Base-by-base conservation (phyloP, 2,329 filamentous ascomycete genomes). In the Plectosphaerella cucumerina region DNA sequence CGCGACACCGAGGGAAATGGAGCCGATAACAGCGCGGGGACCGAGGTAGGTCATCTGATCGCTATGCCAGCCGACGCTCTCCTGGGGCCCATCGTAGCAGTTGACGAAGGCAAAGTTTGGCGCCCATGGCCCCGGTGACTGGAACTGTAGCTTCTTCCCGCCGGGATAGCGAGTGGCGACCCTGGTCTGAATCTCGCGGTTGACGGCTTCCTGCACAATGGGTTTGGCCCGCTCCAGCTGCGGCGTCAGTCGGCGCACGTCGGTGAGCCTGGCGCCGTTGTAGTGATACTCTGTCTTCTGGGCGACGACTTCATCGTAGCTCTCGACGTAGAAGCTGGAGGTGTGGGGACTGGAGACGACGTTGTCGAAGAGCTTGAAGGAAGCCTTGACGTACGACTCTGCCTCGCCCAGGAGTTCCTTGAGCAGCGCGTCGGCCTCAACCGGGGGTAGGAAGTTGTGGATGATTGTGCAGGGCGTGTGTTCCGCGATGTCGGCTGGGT, bases 51-150 rank as follows among this genome's bases (percentile, higher is more conserved):
- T 97, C 15, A 97, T 76, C 60, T 96, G 89, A 64, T 99, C 94
- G 34, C 88, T 85, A 68, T 99, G 94, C 70, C 90, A 97, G 31
- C 94, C 94, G 1, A 97, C 92, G 54, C 78, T 90, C 70, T 97
- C 84, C 11, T 84, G 76, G 0, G 84, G 86, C 0, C 92, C 92
- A 59, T 86, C 76, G 66, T 99, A 99, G 72, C 90, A 96, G 66
- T 99, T 99, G 15, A 96, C 92, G 62, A 97, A 93, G 0, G 92
- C 90, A 0, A 90, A 90, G 63, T 97, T 97, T 10, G 93, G 89
- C 9, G 74, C 73, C 92, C 93, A 97, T 1, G 77, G 70, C 0
- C 79, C 68, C 0, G 89, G 80, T 0, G 86, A 87, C 62, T 97
- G 92, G 59, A 89, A 85, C 58, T 78, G 85, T 23, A 97, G 78